A percentile compares a stretch with the other conserved stretches of the same genome.
These are phyloP conservation scores for Adansonia madagascariensis DNA, from an alignment of 441 rosid genomes.

Conservation along the genomic window DNA sequence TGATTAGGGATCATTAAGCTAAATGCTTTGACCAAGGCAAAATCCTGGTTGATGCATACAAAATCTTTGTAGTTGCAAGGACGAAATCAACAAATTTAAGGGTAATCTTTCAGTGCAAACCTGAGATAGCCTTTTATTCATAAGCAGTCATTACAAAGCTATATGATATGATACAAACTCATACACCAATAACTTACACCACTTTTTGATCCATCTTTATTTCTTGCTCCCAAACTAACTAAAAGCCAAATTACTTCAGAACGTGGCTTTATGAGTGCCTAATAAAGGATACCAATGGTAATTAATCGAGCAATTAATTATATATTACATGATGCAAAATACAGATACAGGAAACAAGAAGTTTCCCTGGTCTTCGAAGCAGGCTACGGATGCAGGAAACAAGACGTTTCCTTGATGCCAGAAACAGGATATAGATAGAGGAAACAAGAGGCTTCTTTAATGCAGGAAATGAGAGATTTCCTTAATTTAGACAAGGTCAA, in stretches of 20 bases:
- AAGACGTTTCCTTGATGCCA: slow-evolving; percentile 19
- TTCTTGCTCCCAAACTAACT: not conserved
- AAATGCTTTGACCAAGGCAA: not conserved
- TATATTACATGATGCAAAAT: not conserved
- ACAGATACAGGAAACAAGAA: not conserved
- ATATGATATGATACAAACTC: not conserved
- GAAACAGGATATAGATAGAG: not conserved
- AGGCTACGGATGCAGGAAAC: slow-evolving; percentile 28
- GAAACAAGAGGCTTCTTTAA: slow-evolving; percentile 35
- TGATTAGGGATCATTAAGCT: not conserved
- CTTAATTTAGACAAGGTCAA: not conserved
- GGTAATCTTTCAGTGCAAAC: not conserved
- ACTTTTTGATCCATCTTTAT: not conserved
- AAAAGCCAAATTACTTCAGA: not conserved
- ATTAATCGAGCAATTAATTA: slow-evolving; percentile 23
- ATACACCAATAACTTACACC: not conserved
- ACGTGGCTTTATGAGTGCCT: not conserved
- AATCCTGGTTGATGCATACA: not conserved
- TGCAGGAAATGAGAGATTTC: slow-evolving; percentile 18
- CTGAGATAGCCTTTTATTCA: not conserved
- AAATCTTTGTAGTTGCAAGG: not conserved
- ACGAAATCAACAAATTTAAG: not conserved
- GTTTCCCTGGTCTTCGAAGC: not conserved
- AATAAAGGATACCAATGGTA: not conserved
- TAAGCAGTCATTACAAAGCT: slow-evolving; percentile 17